Evolutionary conservation across 2,329 filamentous ascomycete species (phyloP).

Genomic region (Aureobasidium sp.): DNA sequence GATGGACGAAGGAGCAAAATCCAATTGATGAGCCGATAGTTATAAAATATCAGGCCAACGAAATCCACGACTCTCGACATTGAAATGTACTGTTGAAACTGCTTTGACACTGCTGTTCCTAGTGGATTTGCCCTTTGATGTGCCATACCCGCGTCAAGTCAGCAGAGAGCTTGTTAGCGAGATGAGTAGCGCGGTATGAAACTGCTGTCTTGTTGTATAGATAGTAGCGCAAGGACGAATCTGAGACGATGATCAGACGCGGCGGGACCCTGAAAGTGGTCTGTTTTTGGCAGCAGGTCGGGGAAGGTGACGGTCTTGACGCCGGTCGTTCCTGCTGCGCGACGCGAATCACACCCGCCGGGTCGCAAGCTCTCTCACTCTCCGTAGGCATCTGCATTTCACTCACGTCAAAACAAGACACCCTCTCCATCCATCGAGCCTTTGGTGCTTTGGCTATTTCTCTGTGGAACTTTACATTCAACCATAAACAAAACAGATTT

Average conservation of each 20-base stretch:
- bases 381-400: constrained; percentile 1
- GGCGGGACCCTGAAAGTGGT: constrained; percentile 5
- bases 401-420: background rate
- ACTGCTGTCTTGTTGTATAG: background rate
- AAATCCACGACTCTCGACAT: constrained; percentile 8
- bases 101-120: background rate
- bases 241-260: background rate
- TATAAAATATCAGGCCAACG: constrained; percentile 14
- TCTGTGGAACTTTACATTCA: background rate
- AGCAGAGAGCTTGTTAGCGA: background rate
- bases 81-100: background rate
- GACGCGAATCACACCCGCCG: background rate
- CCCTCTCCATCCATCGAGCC: background rate
- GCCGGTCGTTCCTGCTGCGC: constrained; percentile 12
- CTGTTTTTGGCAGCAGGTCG: constrained; percentile 6
- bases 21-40: constrained; percentile 10
- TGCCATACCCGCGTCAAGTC: background rate
- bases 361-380: constrained; percentile 6
- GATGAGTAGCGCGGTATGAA: background rate
- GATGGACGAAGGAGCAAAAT: background rate
- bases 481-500: background rate
- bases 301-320: constrained; percentile 7
- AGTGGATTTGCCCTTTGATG: background rate
- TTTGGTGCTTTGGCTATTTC: background rate
- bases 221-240: background rate